A percentile compares a stretch with the other conserved stretches of the same genome.
phyloP scores from a whole-genome alignment of 1,139 yeast species.

The Tardiomyces blankii region DNA sequence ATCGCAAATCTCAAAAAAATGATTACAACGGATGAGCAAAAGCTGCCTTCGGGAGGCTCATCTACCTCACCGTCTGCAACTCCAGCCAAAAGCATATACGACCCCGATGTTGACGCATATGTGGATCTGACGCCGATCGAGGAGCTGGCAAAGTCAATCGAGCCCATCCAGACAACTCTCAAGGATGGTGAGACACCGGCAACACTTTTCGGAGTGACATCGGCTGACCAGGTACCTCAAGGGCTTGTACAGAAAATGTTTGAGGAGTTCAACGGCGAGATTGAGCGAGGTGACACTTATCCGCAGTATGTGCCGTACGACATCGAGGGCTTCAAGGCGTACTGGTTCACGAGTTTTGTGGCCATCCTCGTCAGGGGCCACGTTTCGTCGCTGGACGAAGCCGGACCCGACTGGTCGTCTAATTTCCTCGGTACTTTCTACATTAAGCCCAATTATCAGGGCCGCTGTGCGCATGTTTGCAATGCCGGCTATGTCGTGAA shows the following conservation, averaged over 20 bases:
- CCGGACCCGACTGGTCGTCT: conserved; percentile 31
- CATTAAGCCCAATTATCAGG: conserved; percentile 65
- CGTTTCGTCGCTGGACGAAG: conserved; percentile 9
- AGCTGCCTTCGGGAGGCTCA: too few relatives aligned
- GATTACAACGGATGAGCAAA: too few relatives aligned
- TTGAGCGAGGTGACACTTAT: conserved; percentile 71
- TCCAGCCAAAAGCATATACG: too few relatives aligned
- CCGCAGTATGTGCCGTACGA: conserved; percentile 60
- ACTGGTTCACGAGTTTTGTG: conserved; percentile 71
- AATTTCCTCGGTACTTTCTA: conserved; percentile 56
- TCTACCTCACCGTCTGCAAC: too few relatives aligned
- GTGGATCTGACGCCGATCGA: background rate
- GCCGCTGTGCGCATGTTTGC: conserved; percentile 69
- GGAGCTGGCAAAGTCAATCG: background rate
- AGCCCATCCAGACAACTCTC: background rate
- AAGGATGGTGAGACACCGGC: conserved; percentile 28
- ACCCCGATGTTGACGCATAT: too few relatives aligned
- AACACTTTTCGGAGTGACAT: conserved; percentile 65
- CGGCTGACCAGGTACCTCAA: conserved; percentile 46
- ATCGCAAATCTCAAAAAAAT: too few relatives aligned
- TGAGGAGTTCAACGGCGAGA: conserved; percentile 79
- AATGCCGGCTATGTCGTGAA: conserved; percentile 71
- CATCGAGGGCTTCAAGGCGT: conserved; percentile 50
- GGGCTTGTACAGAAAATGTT: conserved; percentile 59
- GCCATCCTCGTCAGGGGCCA: conserved; percentile 33